Base-by-base conservation (phyloP, 1,284 basidiomycete species). In the Apiotrichum gamsii region DNA sequence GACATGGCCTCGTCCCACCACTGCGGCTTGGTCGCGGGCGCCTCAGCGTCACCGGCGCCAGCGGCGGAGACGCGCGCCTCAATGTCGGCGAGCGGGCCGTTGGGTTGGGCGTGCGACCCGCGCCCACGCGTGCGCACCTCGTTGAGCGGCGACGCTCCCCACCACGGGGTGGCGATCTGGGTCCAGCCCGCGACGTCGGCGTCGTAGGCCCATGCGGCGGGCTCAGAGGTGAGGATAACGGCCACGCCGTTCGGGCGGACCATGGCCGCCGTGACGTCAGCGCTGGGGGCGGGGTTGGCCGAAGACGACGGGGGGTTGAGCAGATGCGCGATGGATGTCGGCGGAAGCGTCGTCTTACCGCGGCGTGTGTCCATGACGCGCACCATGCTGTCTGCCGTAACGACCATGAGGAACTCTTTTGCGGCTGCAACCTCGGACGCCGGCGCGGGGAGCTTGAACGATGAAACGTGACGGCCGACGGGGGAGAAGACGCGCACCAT, bases 1-100 rank as follows among this genome's bases (percentile, higher is more conserved):
- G 85, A 86, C 58, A 90, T 65, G 14, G 88, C 87, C 5, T 81
- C 74, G 48, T 70, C 77, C 84, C 86, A 91, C 82, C 86, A 90
- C 52, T 79, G 72, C 10, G 84, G 82, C 34, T 45, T 45, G 13
- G 56, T 57, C 3, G 73, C 21, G 43, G 19, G 19, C 44, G 72
- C 72, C 52, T 69, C 77, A 44, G 24, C 24, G 15, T 39, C 43
- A 32, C 31, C 18, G 32, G 37, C 30, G 23, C 39, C 30, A 53
- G 56, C 24, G 53, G 58, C 20, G 45, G 58, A 20, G 44, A 65
- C 46, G 11, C 47, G 43, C 10, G 41, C 34, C 39, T 69, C 64
- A 24, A 64, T 56, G 16, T 56, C 54, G 31, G 59, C 54, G 21
- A 65, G 46, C 3, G 56, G 56, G 16, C 38, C 39, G 6, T 19